A percentile compares a stretch with the other conserved stretches of the same genome.
These are phyloP conservation scores for Suillus subalutaceus DNA, from an alignment of 768 basidiomycete genomes.

Conservation along the genomic window DNA sequence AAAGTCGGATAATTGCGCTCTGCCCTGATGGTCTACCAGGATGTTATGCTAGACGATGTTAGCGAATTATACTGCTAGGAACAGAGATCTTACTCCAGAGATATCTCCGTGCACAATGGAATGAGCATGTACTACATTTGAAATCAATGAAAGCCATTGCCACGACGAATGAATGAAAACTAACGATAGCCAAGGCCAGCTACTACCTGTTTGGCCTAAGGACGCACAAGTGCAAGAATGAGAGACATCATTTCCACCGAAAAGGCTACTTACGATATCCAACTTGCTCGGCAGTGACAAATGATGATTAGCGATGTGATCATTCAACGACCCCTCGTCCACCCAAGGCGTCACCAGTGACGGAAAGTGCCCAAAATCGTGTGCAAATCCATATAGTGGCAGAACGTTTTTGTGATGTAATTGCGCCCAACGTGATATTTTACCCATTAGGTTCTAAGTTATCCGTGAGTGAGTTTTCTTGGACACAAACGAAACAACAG, in stretches of 20 bases:
- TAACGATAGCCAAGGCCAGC: constrained; percentile 11
- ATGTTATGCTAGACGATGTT: constrained; percentile 6
- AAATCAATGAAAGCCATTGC: not conserved
- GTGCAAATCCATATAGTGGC: constrained; percentile 21
- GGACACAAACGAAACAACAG: not conserved
- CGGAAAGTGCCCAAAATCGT: constrained; percentile 22
- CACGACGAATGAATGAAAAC: not conserved
- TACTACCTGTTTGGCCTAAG: constrained; percentile 7
- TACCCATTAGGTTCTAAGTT: not conserved
- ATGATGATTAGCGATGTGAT: constrained; percentile 16
- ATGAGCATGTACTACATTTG: constrained; percentile 9
- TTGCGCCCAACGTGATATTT: constrained; percentile 5
- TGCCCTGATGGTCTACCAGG: constrained; percentile 5
- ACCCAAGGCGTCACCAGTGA: constrained; percentile 30
- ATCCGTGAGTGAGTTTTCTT: not conserved
- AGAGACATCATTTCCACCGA: not conserved
- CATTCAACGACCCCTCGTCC: constrained; percentile 25
- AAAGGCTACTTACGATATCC: constrained; percentile 18
- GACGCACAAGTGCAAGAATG: too few relatives aligned
- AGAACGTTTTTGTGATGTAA: constrained; percentile 21
- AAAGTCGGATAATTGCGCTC: constrained; percentile 4
- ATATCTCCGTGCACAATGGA: constrained; percentile 12
- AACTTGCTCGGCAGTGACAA: constrained; percentile 15
- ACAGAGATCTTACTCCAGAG: constrained; percentile 7
- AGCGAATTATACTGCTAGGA: not conserved